These are phyloP conservation scores for Rosa lucieae DNA, from an alignment of 306 rosid species.

Conservation along the genomic window DNA sequence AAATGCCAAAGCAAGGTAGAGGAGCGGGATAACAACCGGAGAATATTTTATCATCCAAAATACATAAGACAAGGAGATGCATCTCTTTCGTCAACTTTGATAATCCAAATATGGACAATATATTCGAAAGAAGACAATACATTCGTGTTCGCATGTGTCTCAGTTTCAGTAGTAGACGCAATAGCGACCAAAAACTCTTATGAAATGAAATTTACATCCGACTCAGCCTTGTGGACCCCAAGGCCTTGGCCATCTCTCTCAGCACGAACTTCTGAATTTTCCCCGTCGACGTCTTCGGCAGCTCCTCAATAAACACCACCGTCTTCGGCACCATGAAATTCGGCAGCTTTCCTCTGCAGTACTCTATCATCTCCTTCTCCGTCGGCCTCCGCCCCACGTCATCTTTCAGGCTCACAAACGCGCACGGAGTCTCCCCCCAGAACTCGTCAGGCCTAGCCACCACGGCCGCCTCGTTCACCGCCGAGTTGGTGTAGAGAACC, in stretches of 20 bases:
- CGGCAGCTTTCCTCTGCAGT: slow-evolving; percentile 55
- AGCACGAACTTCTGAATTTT: slow-evolving; percentile 61
- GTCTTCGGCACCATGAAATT: slow-evolving; percentile 72
- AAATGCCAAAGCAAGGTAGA: neutral
- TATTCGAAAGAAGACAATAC: too few relatives aligned
- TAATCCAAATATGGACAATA: too few relatives aligned
- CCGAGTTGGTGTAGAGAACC: slow-evolving; percentile 41
- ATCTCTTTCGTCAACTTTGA: too few relatives aligned
- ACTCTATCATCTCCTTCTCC: slow-evolving; percentile 51
- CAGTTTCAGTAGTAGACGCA: too few relatives aligned
- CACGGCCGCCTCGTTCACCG: slow-evolving; percentile 55
- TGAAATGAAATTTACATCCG: neutral
- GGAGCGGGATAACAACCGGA: slow-evolving; percentile 11
- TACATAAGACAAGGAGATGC: neutral
- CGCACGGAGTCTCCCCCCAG: slow-evolving; percentile 74
- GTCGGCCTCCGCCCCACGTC: slow-evolving; percentile 24
- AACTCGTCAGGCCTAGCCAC: slow-evolving; percentile 59
- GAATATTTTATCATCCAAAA: neutral
- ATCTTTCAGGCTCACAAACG: slow-evolving; percentile 44
- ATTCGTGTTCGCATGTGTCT: too few relatives aligned
- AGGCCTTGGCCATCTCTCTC: slow-evolving; percentile 37
- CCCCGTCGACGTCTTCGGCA: slow-evolving; percentile 59
- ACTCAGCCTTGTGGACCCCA: neutral
- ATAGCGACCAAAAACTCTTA: too few relatives aligned
- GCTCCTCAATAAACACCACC: slow-evolving; percentile 57